Evolutionary conservation across 1,284 basidiomycete species (phyloP), one percentile per base, ranked within the genome.

Genomic region (Fistulina hepatica): DNA sequence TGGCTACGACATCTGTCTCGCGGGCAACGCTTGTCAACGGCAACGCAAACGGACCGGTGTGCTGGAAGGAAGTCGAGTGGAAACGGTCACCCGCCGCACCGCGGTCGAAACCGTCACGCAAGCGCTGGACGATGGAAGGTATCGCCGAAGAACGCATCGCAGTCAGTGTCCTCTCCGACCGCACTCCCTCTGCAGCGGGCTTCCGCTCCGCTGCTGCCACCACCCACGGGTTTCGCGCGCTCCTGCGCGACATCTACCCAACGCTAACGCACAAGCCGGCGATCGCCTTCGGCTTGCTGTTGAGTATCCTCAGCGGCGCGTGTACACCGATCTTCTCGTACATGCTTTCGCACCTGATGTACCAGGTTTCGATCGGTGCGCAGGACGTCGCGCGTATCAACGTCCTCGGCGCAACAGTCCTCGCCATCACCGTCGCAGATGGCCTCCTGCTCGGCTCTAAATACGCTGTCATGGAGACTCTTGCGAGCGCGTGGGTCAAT

Each of bases 301-400:
- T 73, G 22, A 78, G 77, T 39, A 47, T 91, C 22, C 56, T 72
- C 22, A 81, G 78, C 43, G 93, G 93, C 17, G 70, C 81, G 0
- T 76, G 85, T 63, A 94, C 89, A 0, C 94, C 94, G 0, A 49
- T 94, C 31, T 98, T 97, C 67, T 93, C 93, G 0, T 90, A 72
- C 63, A 70, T 91, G 46, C 77, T 97, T 44, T 84, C 90, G 9
- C 72, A 73, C 21, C 72, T 97, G 19, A 72, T 97, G 50, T 76
- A 76, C 48, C 72, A 83, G 44, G 80, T 88, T 34, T 86, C 85
- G 16, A 68, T 67, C 21, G 84, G 82, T 32, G 81, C 77, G 0
- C 58, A 64, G 5, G 61, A 80, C 48, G 57, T 77, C 4, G 59
- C 71, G 2, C 62, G 63, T n/a, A 76, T 95, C 53, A 88, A 90